Conservation (phyloP, 2,329 filamentous ascomycete genomes). For the Microsporum ferrugineum region DNA sequence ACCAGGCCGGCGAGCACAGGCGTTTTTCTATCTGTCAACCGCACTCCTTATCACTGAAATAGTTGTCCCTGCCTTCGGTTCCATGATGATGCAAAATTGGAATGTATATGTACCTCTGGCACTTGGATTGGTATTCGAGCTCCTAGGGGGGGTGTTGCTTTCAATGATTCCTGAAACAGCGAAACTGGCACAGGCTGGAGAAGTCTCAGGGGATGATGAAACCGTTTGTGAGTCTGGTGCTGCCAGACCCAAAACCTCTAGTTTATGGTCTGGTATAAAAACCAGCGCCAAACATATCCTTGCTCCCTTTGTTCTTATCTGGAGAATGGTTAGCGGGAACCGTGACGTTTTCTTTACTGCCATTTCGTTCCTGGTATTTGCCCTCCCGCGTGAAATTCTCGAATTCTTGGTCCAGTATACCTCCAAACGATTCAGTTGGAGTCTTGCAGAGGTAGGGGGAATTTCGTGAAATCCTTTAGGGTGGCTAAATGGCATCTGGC, state of each 20-base stretch:
- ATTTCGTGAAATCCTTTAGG: neutral
- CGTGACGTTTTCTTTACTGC: neutral
- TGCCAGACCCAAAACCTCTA: neutral
- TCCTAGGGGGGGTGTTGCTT: neutral
- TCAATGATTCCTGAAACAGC: neutral
- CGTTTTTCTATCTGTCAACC: constrained; percentile 3
- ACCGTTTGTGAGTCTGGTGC: neutral
- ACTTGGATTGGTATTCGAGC: neutral
- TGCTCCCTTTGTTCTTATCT: constrained; percentile 1
- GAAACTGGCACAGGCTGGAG: neutral
- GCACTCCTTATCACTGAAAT: neutral
- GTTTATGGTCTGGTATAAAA: neutral
- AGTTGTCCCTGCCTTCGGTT: neutral
- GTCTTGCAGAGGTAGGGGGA: neutral
- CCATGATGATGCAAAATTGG: neutral
- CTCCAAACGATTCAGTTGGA: constrained; percentile 4
- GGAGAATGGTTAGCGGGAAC: neutral
- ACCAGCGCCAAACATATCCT: neutral
- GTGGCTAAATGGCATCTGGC: neutral
- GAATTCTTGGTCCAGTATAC: constrained; percentile 7
- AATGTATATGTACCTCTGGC: neutral
- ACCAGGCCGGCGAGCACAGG: neutral
- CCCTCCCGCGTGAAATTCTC: neutral
- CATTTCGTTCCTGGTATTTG: neutral
- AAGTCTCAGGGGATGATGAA: neutral